Conservation (phyloP, 495 filamentous ascomycete genomes). For the Aspergillus campestris region DNA sequence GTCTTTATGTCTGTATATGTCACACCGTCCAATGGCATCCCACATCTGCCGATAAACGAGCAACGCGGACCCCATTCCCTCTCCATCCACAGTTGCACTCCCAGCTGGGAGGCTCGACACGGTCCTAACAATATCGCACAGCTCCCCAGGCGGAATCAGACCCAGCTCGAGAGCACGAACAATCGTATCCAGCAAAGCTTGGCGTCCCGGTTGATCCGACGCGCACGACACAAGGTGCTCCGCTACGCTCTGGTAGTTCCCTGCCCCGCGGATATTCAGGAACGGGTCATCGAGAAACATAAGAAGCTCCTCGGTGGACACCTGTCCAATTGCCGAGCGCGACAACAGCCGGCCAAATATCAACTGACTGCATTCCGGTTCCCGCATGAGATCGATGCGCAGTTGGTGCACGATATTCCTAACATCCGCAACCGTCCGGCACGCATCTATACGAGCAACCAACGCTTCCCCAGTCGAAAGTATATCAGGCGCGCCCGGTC, state of each 20-base stretch:
- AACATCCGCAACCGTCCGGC: conserved; percentile 20
- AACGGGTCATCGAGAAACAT: conserved; percentile 35
- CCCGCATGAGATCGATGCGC: conserved; percentile 27
- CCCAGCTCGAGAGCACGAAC: conserved; percentile 32
- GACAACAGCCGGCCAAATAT: conserved; percentile 32
- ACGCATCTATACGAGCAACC: conserved; percentile 10
- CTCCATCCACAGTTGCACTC: not conserved
- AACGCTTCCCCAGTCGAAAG: conserved; percentile 9
- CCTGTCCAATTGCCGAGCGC: conserved; percentile 2
- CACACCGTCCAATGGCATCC: conserved; percentile 33
- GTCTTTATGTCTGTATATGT: conserved; percentile 27
- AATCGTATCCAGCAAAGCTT: conserved; percentile 20
- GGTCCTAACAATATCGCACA: conserved; percentile 22
- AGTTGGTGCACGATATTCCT: conserved; percentile 20
- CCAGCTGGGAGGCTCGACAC: conserved; percentile 7
- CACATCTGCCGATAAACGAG: conserved; percentile 26
- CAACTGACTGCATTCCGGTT: conserved; percentile 33
- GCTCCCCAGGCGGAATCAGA: conserved; percentile 25
- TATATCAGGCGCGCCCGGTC: not conserved
- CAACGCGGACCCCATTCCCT: not conserved
- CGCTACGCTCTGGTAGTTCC: conserved; percentile 29
- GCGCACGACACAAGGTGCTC: conserved; percentile 12
- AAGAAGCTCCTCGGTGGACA: conserved; percentile 17
- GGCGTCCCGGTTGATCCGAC: conserved; percentile 6
- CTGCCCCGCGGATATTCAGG: conserved; percentile 30